Conservation (phyloP, 768 basidiomycete species). For the Dacryopinax spathularia region DNA sequence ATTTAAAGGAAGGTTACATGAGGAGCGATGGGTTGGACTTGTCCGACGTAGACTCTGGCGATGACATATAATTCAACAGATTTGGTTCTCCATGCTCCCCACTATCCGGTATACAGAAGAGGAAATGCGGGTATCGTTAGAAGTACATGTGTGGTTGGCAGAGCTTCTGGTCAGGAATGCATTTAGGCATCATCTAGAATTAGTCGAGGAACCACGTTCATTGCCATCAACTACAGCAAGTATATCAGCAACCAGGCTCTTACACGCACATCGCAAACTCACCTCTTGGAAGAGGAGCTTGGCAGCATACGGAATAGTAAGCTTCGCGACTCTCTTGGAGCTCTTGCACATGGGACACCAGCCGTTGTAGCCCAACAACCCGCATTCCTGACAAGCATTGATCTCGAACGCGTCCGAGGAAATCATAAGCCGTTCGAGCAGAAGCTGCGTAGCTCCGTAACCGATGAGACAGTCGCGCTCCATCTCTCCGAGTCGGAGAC, state of each 20-base stretch:
- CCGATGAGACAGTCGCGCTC: conserved; percentile 97
- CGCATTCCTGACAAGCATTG: conserved; percentile 87
- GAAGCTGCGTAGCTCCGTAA: conserved; percentile 89
- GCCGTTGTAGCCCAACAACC: conserved; percentile 84
- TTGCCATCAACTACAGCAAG: conserved; percentile 67
- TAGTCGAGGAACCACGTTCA: conserved; percentile 87
- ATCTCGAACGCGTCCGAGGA: conserved; percentile 97
- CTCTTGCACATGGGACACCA: conserved; percentile 99
- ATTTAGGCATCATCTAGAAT: conserved; percentile 56
- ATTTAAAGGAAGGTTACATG: not conserved
- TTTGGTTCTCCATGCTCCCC: too few species aligned
- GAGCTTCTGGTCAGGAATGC: not conserved
- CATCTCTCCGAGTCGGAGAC: conserved; percentile 95
- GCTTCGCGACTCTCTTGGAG: conserved; percentile 86
- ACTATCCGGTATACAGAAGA: not conserved
- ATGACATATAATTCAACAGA: not conserved
- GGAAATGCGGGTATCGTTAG: not conserved
- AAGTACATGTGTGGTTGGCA: not conserved
- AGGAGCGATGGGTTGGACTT: not conserved
- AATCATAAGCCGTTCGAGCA: conserved; percentile 96
- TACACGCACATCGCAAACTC: conserved; percentile 13
- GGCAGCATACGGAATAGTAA: conserved; percentile 93
- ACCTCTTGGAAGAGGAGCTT: conserved; percentile 88
- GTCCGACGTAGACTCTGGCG: not conserved
- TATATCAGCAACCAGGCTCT: not conserved